Percentiles rank a stretch among this genome's conserved stretches.
Evolutionary conservation across 2,329 filamentous ascomycete species (phyloP).

Genomic region (Neurospora crassa): DNA sequence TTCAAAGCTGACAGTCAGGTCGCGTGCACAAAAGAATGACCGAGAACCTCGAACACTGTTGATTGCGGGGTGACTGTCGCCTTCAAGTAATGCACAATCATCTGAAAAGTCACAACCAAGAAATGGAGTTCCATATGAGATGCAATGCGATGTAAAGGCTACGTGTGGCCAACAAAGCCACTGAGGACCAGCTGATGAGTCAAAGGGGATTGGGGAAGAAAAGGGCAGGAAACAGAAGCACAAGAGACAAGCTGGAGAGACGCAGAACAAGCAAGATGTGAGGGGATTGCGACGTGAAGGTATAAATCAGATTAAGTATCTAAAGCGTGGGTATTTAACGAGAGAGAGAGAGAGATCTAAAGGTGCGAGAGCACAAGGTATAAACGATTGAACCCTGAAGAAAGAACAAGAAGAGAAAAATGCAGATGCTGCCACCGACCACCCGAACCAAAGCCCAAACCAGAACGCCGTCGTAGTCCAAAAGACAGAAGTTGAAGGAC

Average conservation of each 20-base stretch:
- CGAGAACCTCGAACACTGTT: background rate
- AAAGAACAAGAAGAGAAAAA: background rate
- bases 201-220: background rate
- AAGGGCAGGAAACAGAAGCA: too few relatives aligned
- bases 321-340: background rate
- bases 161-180: background rate
- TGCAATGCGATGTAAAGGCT: background rate
- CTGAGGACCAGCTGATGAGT: background rate
- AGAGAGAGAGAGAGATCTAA: background rate
- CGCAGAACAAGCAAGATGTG: too few relatives aligned
- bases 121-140: background rate
- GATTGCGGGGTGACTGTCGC: background rate
- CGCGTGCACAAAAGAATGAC: background rate
- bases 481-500: background rate
- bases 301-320: background rate
- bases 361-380: background rate
- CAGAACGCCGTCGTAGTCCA: background rate
- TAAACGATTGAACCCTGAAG: background rate
- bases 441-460: background rate
- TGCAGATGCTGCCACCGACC: background rate
- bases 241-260: too few relatives aligned
- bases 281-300: too few relatives aligned
- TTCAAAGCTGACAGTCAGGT: too few relatives aligned
- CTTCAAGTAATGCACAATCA: background rate
- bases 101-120: too few relatives aligned